These are phyloP conservation scores for Multifurca ochricompacta DNA, from an alignment of 768 basidiomycete genomes.

Conservation along the genomic window DNA sequence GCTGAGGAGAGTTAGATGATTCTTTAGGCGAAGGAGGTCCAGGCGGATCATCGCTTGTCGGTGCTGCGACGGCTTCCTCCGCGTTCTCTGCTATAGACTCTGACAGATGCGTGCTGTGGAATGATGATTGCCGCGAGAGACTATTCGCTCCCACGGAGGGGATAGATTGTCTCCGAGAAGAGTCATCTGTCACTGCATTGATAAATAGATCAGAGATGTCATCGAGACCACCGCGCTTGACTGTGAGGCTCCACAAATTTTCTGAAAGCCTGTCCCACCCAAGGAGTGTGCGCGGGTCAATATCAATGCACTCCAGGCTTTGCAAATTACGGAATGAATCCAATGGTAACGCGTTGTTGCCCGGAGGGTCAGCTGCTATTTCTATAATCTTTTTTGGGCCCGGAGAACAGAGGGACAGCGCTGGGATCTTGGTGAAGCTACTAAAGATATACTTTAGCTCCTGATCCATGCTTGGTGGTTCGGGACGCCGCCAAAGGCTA, in stretches of 20 bases:
- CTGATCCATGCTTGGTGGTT: slow-evolving; percentile 51
- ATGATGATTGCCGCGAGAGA: slow-evolving; percentile 36
- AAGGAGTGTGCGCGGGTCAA: slow-evolving; percentile 73
- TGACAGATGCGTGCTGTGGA: slow-evolving; percentile 44
- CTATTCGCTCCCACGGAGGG: slow-evolving; percentile 37
- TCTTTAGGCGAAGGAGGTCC: slow-evolving; percentile 16
- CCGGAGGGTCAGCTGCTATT: slow-evolving; percentile 58
- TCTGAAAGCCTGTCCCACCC: slow-evolving; percentile 80
- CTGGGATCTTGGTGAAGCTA: slow-evolving; percentile 84
- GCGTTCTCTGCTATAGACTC: slow-evolving; percentile 49
- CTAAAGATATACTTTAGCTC: slow-evolving; percentile 86
- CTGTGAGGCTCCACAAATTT: slow-evolving; percentile 62
- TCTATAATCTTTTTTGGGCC: slow-evolving; percentile 60
- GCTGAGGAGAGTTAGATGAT: slow-evolving; percentile 27
- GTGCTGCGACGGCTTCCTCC: slow-evolving; percentile 26
- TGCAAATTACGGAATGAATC: slow-evolving; percentile 81
- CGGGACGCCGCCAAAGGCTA: slow-evolving; percentile 62
- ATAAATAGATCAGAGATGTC: slow-evolving; percentile 74
- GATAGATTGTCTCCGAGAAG: slow-evolving; percentile 50
- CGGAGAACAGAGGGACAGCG: slow-evolving; percentile 59
- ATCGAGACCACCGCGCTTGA: slow-evolving; percentile 74
- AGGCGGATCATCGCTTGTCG: slow-evolving; percentile 22
- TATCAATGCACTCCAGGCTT: slow-evolving; percentile 63
- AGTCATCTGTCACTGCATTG: slow-evolving; percentile 69
- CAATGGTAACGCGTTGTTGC: slow-evolving; percentile 70